A percentile compares a stretch with the other conserved stretches of the same genome.
These are phyloP conservation scores for Trametes versicolor DNA, from an alignment of 1,284 basidiomycete species.

Conservation along the genomic window DNA sequence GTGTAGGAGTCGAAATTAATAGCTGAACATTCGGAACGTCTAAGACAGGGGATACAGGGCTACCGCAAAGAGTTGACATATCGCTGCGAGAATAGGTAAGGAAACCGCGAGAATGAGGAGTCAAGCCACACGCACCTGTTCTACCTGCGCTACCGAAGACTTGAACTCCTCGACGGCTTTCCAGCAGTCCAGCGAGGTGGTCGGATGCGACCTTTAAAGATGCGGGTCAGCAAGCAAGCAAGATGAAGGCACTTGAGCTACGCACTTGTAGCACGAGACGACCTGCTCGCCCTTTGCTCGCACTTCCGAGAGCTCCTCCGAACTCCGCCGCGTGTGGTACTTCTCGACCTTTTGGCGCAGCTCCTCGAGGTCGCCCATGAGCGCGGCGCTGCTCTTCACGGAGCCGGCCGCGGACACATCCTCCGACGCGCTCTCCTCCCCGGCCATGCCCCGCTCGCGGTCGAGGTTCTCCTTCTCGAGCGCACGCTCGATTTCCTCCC, in stretches of 20 bases:
- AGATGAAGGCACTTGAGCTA: constrained; percentile 25
- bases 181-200: constrained; percentile 80
- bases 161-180: constrained; percentile 80
- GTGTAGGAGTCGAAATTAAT: constrained; percentile 12
- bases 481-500: constrained; percentile 71
- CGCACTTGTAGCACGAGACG: constrained; percentile 78
- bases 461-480: constrained; percentile 86
- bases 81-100: constrained; percentile 49
- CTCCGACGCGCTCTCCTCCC: constrained; percentile 44
- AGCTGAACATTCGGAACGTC: not conserved
- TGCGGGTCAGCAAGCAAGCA: constrained; percentile 2
- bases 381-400: constrained; percentile 65
- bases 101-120: not conserved
- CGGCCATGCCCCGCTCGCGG: constrained; percentile 65
- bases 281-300: constrained; percentile 68
- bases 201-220: constrained; percentile 60
- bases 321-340: constrained; percentile 67
- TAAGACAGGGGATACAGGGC: constrained; percentile 6
- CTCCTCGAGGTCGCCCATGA: constrained; percentile 79
- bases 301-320: constrained; percentile 65
- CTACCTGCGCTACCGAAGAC: constrained; percentile 70
- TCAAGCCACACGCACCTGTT: constrained; percentile 55
- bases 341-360: constrained; percentile 76
- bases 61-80: constrained; percentile 66
- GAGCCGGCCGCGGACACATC: constrained; percentile 51